Evolutionary conservation across 805 yeast genomes (phyloP).

Genomic region (Lipomyces anomalus): DNA sequence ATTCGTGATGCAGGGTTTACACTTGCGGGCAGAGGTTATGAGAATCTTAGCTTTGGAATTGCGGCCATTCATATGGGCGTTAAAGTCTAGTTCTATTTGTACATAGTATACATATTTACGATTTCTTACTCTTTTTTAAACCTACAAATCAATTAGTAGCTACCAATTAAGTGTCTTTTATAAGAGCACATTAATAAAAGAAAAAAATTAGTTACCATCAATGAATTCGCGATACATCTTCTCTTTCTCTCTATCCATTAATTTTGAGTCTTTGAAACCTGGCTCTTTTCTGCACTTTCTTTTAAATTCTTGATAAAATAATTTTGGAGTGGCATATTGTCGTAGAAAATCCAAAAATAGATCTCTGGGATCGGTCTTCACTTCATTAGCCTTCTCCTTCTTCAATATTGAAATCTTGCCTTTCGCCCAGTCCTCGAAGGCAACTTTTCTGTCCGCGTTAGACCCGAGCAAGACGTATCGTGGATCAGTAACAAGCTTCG

Average conservation of each 20-base stretch:
- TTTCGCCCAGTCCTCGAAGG: conserved; percentile 45
- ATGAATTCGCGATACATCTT: conserved; percentile 36
- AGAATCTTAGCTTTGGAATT: conserved; percentile 87
- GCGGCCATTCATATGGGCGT: conserved; percentile 96
- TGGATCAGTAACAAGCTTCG: conserved; percentile 40
- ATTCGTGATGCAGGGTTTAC: conserved; percentile 92
- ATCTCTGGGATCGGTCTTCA: conserved; percentile 16
- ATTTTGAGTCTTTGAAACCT: conserved; percentile 25
- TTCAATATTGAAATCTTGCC: conserved; percentile 15
- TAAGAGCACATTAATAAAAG: too few species aligned
- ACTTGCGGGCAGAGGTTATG: conserved; percentile 86
- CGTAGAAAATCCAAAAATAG: conserved; percentile 32
- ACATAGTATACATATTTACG: neutral
- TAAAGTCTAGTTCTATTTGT: conserved; percentile 55
- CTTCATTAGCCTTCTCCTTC: conserved; percentile 7
- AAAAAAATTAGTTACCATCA: too few species aligned
- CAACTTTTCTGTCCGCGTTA: conserved; percentile 35
- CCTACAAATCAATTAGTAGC: too few species aligned
- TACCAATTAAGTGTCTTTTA: too few species aligned
- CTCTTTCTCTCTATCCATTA: conserved; percentile 38
- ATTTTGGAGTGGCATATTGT: conserved; percentile 26
- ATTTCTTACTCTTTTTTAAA: neutral
- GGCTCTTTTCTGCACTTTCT: conserved; percentile 32
- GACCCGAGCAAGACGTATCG: conserved; percentile 36
- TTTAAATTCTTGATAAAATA: conserved; percentile 39